Evolutionary conservation across 176 grass and related monocot species (phyloP), one percentile per base, ranked within the genome.

Genomic region (Phoenix roebelenii): DNA sequence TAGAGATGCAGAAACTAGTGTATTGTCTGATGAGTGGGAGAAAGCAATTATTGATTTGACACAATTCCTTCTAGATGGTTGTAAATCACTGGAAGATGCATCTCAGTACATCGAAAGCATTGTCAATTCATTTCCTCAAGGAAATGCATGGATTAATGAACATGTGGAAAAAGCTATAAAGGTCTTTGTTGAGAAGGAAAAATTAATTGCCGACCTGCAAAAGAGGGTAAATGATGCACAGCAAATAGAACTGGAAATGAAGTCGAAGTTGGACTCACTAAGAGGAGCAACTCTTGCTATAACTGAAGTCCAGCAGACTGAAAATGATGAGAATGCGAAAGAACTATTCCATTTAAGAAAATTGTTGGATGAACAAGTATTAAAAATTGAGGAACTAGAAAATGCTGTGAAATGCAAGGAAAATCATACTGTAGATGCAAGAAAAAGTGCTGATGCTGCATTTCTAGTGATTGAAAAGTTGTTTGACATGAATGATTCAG

Each of bases 281-380:
- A 95, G 60, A 71, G 89, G 81, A 66, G 89, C 89, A 65, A 77
- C 81, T 76, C 80, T 95, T 73, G 81, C 89, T 58, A 88, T 95
- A 57, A 79, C 74, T 58, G 89, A 95, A 70, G 69, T 76, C 72
- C 84, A 88, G 26, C 71, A 82, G 30, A 73, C 72, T 55, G 69
- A 77, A 69, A 63, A 66, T 30, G 63, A 81, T 70, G 81, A 79
- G 81, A 57, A 49, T 71, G 73, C 66, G 49, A 69, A 75, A 74
- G 73, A 86, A 68, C 19, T 76, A 79, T 35, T 65, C 22, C 7
- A 61, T 55, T 15, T 66, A 64, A 66, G 52, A 62, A 66, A 56
- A 63, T 69, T 62, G 39, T 57, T 68, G 26, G 32, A 52, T 49
- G 70, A 81, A 58, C 71, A 82, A 17, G 48, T 70, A 66, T 72